These are phyloP conservation scores for Picea glauca DNA, from an alignment of 75 land plant genomes.

Conservation along the genomic window DNA sequence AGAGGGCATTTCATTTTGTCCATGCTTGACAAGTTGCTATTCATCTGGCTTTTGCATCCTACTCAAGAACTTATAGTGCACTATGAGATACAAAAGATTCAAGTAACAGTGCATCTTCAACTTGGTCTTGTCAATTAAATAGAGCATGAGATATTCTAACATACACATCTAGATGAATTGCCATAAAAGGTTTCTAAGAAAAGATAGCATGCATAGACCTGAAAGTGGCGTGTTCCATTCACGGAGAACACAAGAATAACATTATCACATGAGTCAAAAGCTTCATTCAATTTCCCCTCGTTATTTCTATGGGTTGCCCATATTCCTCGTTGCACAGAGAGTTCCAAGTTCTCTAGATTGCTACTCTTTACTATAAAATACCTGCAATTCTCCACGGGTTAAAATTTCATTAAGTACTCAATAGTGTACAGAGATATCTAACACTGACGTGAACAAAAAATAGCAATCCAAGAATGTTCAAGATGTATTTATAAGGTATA, in stretches of 20 bases:
- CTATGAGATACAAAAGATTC: background rate
- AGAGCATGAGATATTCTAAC: background rate
- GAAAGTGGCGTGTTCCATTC: slow-evolving; percentile 90
- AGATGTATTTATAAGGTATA: no score
- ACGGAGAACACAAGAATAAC: slow-evolving; percentile 92
- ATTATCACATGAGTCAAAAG: slow-evolving; percentile 87
- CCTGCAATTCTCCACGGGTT: slow-evolving; percentile 23
- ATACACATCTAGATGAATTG: background rate
- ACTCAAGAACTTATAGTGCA: background rate
- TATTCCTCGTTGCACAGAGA: slow-evolving; percentile 89
- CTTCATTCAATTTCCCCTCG: slow-evolving; percentile 93
- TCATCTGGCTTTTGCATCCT: background rate
- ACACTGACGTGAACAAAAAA: no score
- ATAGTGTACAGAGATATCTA: no score
- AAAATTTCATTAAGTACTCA: no score
- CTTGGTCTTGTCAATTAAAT: background rate
- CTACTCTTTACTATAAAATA: slow-evolving; percentile 97
- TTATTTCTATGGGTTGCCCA: slow-evolving; percentile 99
- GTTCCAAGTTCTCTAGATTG: slow-evolving; percentile 90
- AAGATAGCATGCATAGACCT: slow-evolving; percentile 35
- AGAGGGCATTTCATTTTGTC: background rate
- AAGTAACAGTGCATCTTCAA: background rate
- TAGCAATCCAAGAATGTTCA: no score
- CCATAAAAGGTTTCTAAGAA: background rate
- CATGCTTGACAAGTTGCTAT: background rate